Conservation (phyloP, 176 grass and related monocot species). For the Avena sativa region DNA sequence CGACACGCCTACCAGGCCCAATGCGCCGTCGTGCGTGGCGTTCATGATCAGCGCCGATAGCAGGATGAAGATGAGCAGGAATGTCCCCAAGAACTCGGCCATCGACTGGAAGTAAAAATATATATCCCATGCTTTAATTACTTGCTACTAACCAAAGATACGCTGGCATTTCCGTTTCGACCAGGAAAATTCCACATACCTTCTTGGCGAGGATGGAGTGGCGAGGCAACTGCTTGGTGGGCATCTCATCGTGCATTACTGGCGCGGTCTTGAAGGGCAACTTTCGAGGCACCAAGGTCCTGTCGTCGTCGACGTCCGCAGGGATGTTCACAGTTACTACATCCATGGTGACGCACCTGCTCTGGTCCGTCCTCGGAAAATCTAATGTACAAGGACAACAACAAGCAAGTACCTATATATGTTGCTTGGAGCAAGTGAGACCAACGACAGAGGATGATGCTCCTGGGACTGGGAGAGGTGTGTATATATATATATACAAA, state of each 20-base stretch:
- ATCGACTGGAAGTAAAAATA: background rate
- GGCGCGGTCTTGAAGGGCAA: slow-evolving; percentile 12
- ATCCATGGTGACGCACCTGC: slow-evolving; percentile 31
- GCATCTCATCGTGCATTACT: background rate
- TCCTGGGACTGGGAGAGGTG: background rate
- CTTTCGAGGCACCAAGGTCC: background rate
- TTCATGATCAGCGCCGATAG: slow-evolving; percentile 59
- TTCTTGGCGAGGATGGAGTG: background rate
- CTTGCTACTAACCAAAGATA: background rate
- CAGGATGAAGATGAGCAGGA: slow-evolving; percentile 64
- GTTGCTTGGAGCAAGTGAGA: too few relatives aligned
- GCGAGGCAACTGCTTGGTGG: background rate
- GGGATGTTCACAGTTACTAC: slow-evolving; percentile 26
- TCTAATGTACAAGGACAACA: background rate
- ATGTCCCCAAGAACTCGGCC: slow-evolving; percentile 72
- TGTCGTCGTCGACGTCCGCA: background rate
- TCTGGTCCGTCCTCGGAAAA: slow-evolving; percentile 1
- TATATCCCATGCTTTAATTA: background rate
- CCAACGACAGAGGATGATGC: too few relatives aligned
- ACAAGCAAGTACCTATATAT: too few relatives aligned
- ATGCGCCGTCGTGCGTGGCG: slow-evolving; percentile 37
- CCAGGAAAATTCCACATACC: background rate
- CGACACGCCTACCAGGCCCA: slow-evolving; percentile 48
- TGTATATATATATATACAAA: slow-evolving; percentile 20
- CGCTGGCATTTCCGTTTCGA: too few relatives aligned